Base-by-base conservation (phyloP, 345 rosid genomes). In the Arabis alpina region DNA sequence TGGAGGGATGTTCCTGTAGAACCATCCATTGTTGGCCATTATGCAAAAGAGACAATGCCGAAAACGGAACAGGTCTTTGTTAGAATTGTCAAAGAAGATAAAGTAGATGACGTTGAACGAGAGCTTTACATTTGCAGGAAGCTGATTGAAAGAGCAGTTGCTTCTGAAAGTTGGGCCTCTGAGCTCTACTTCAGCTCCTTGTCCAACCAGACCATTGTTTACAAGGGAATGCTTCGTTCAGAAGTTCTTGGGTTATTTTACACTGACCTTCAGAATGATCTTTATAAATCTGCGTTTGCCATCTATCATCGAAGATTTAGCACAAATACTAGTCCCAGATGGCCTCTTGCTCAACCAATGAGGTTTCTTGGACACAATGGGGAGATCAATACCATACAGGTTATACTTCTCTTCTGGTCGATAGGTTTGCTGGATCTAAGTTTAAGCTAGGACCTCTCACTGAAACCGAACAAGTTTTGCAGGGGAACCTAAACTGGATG, bases 401-500 rank as follows among this genome's bases (percentile, higher is more conserved):
- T 87, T 66, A 73, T 58, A 54, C 12, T 70, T 69, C 70, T 56
- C 34, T 41, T 13, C 51, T 56, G 51, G 50, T 70, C 34, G 25
- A 57, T 70, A 41, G 25, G 28, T 57, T 64, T 70, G 54, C 50
- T 63, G 19, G 14, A 50, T 49, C 40, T 36, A 57, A 41, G 67
- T 54, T 27, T 76, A 34, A 57, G 25, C 36, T 42, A 42, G 10
- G 36, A 41, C 55, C 49, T 43, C 63, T 14, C 7, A 51, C 76
- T 76, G 76, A 76, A 56, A 57, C 67, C 13, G 10, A 70, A 49
- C 37, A 57, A 34, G 44, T 13, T 68, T 63, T 83, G 66, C 81
- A 94, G 99, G 99, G 99, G 44, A 94, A 94, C 82, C 81, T 94
- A 84, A 94, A 94, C 81, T 94, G 99, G 99, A 94, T 94, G 99